A percentile compares a stretch with the other conserved stretches of the same genome.
Conservation (phyloP, 495 filamentous ascomycete genomes). For the Collariella sp. region DNA sequence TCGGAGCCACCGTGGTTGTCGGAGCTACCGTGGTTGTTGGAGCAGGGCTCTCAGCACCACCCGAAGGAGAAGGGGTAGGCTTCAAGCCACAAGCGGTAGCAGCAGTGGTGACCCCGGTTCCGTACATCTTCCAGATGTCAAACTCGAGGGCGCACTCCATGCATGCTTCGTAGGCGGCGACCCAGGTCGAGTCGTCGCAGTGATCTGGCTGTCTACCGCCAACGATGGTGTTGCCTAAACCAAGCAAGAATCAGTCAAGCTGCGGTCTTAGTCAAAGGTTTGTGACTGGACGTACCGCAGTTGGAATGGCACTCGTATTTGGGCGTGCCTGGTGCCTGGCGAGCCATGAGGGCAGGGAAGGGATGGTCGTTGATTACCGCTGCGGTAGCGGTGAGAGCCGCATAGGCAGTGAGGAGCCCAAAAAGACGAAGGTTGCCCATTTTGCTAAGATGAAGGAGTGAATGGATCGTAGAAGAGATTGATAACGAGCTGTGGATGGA, state of each 20-base stretch:
- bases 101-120: conserved; percentile 25
- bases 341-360: too few relatives aligned
- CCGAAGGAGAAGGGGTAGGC: conserved; percentile 25
- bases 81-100: conserved; percentile 32
- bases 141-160: conserved; percentile 36
- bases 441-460: too few relatives aligned
- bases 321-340: conserved; percentile 18
- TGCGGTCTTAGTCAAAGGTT: neutral
- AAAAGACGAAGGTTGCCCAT: too few relatives aligned
- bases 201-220: conserved; percentile 19
- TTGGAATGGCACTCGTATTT: conserved; percentile 18
- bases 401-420: conserved; percentile 4
- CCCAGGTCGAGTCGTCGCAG: conserved; percentile 35
- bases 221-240: conserved; percentile 12
- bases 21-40: too few relatives aligned
- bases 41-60: too few relatives aligned
- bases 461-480: too few relatives aligned
- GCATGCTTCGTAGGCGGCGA: conserved; percentile 29
- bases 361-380: conserved; percentile 3
- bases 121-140: conserved; percentile 43
- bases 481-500: too few relatives aligned
- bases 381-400: neutral
- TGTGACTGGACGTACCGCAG: conserved; percentile 15
- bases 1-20: too few relatives aligned
- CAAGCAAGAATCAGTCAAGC: conserved; percentile 1